These are phyloP conservation scores for Exophiala dermatitidis DNA, from an alignment of 2,329 filamentous ascomycete species.

Conservation along the genomic window DNA sequence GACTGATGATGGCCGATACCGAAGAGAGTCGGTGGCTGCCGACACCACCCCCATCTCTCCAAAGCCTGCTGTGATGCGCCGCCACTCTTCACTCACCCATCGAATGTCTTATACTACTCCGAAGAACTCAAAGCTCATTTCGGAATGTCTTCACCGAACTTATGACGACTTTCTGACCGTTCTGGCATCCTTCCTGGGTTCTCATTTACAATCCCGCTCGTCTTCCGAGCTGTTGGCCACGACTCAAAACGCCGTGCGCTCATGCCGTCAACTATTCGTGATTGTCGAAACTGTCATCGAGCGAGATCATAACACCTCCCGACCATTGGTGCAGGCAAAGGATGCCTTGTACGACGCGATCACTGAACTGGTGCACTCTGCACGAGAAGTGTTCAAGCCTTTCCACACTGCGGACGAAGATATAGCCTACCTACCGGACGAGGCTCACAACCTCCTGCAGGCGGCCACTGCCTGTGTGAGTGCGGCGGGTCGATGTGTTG, in stretches of 20 bases:
- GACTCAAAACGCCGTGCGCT: constrained; percentile 74
- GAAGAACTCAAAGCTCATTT: constrained; percentile 67
- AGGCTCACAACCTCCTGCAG: constrained; percentile 65
- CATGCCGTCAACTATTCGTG: constrained; percentile 69
- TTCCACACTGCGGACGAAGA: constrained; percentile 62
- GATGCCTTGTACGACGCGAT: constrained; percentile 73
- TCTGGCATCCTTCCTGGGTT: constrained; percentile 85
- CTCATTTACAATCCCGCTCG: constrained; percentile 88
- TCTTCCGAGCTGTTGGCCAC: constrained; percentile 73
- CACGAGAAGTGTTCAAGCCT: constrained; percentile 67
- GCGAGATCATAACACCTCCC: constrained; percentile 63
- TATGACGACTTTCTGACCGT: constrained; percentile 87
- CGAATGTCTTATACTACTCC: constrained; percentile 64
- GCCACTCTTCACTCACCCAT: constrained; percentile 55
- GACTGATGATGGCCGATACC: not conserved
- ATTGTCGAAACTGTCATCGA: constrained; percentile 77
- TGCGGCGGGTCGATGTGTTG: constrained; percentile 83
- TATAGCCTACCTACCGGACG: constrained; percentile 71
- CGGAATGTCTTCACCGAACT: constrained; percentile 67
- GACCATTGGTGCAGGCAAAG: constrained; percentile 61
- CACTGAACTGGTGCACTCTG: constrained; percentile 70
- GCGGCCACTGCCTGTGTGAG: constrained; percentile 84
- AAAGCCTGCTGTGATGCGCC: constrained; percentile 32
- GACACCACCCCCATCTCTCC: constrained; percentile 15
- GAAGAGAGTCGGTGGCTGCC: not conserved